Base-by-base conservation (phyloP, 2,329 filamentous ascomycete species). In the Calycina marina region DNA sequence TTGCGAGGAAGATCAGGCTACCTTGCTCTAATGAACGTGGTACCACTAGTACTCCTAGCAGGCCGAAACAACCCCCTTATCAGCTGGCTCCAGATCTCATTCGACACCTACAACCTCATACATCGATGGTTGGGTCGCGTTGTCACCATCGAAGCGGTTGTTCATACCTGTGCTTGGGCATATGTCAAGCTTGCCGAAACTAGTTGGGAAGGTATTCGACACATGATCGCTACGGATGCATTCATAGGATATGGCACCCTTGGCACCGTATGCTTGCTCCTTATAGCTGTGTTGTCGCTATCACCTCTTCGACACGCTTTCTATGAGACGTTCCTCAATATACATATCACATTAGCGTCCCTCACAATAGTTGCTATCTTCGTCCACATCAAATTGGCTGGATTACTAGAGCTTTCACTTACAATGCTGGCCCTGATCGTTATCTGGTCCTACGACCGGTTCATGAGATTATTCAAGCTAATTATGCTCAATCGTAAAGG, bases 61-160 rank as follows among this genome's bases (percentile, higher is more conserved):
- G 76, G 84, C 20, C 79, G 90, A 52, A 96, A 96, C 62, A 98
- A 96, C 59, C 83, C 84, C 6, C 63, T 94, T 30, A 94, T 96
- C 50, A 56, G 64, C 3, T 56, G 92, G 18, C 67, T 96, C 36
- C 72, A 78, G 46, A 78, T 96, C 53, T 88, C 82, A 55, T 98
- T 94, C 59, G 90, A 96, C 56, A 93, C 86, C 1, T 96, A 92
- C 66, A 96, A 96, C 54, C 73, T 90, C 6, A 61, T 90, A 31
- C 83, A 92, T 55, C 71, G 83, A 42, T 92, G 82, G 81, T 69
- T 83, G 40, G 83, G 81, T 16, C 70, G 83, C 15, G 71, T 86
- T 26, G 69, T 80, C 25, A 69, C 83, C 14, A 36, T 76, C 2
- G 75, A 88, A 52, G 59, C 67, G n/a, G 45, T 84, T 29, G 62